These are phyloP conservation scores for Termitomyces sp. DNA, from an alignment of 768 basidiomycete species.

Conservation along the genomic window DNA sequence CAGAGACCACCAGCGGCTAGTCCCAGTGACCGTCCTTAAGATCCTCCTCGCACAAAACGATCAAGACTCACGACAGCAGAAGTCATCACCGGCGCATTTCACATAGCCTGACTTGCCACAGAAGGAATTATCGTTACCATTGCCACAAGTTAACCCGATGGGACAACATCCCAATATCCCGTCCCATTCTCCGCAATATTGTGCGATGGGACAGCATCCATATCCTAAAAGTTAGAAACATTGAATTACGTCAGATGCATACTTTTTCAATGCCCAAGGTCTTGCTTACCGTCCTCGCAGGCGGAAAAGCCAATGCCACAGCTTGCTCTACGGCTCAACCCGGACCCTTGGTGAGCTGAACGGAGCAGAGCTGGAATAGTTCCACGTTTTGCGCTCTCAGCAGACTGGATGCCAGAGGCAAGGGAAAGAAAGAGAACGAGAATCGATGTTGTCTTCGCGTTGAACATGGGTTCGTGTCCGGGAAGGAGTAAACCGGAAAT, in stretches of 20 bases:
- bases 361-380: conserved; percentile 1
- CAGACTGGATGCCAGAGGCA: neutral
- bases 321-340: neutral
- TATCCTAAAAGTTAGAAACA: conserved; percentile 5
- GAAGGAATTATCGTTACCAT: conserved; percentile 5
- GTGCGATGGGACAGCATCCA: conserved; percentile 16
- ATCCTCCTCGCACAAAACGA: neutral
- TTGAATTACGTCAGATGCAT: neutral
- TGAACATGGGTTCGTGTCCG: neutral
- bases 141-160: conserved; percentile 14
- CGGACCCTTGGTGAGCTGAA: neutral
- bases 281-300: neutral
- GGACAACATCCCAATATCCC: conserved; percentile 19
- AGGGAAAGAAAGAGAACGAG: neutral
- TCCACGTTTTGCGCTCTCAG: neutral
- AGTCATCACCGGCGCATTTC: conserved; percentile 14
- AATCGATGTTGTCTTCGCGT: neutral
- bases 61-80: conserved; percentile 19
- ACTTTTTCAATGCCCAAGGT: neutral
- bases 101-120: conserved; percentile 13
- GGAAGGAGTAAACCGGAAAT: neutral
- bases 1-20: conserved; percentile 15
- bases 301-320: neutral
- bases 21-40: neutral
- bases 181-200: conserved; percentile 19